Evolutionary conservation across 331 rosid species (phyloP).

Genomic region (Malus hybrid): DNA sequence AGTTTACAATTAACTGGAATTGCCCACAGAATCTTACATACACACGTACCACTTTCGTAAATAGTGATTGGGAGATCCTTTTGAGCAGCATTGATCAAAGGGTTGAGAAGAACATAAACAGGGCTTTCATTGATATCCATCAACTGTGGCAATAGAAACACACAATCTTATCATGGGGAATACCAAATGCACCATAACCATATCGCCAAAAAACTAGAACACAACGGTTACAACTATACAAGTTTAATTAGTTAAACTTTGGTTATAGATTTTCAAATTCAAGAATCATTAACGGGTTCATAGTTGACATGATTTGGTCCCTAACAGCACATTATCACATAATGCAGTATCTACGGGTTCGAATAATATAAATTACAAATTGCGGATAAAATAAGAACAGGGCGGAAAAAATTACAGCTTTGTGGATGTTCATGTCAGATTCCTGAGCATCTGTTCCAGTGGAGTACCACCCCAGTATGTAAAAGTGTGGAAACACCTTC

Average conservation of each 20-base stretch:
- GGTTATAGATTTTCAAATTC: neutral
- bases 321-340: neutral
- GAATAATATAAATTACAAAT: neutral
- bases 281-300: neutral
- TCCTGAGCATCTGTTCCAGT: constrained; percentile 85
- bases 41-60: constrained; percentile 71
- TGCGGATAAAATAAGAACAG: neutral
- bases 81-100: constrained; percentile 79
- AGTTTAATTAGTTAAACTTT: neutral
- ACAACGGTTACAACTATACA: neutral
- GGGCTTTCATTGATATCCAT: too few relatives aligned
- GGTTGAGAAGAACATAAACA: too few relatives aligned
- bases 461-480: constrained; percentile 94
- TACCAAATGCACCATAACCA: too few relatives aligned
- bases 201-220: too few relatives aligned
- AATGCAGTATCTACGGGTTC: neutral
- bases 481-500: constrained; percentile 93
- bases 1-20: neutral
- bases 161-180: too few relatives aligned
- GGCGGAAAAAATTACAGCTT: constrained; percentile 44
- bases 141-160: too few relatives aligned
- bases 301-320: neutral
- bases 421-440: constrained; percentile 88
- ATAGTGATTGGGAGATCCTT: constrained; percentile 94
- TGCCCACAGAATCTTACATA: neutral